Percentiles rank a stretch among this genome's conserved stretches.
These are phyloP conservation scores for Tulasnella sp. DNA, from an alignment of 768 basidiomycete genomes.

Conservation along the genomic window DNA sequence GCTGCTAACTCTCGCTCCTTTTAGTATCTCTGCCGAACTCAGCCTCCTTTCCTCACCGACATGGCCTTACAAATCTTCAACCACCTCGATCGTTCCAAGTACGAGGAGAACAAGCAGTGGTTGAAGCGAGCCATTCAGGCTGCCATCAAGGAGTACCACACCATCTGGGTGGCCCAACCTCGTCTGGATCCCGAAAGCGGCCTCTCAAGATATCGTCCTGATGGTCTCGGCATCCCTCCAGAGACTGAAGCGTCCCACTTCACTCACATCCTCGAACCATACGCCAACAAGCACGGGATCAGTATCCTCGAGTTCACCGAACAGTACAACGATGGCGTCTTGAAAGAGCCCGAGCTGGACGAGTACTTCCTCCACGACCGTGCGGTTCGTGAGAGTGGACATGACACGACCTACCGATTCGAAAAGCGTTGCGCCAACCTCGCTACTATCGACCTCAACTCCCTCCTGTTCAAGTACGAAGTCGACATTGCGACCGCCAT, in stretches of 20 bases:
- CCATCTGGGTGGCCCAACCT: conserved; percentile 92
- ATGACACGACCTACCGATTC: conserved; percentile 95
- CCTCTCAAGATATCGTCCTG: conserved; percentile 89
- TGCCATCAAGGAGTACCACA: conserved; percentile 98
- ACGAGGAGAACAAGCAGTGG: conserved; percentile 80
- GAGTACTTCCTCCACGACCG: conserved; percentile 98
- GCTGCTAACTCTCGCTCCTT: conserved; percentile 34
- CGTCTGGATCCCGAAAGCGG: conserved; percentile 93
- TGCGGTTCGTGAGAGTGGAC: conserved; percentile 91
- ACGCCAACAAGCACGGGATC: conserved; percentile 84
- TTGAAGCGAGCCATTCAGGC: conserved; percentile 94
- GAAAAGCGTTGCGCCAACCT: conserved; percentile 97
- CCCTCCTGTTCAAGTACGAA: conserved; percentile 97
- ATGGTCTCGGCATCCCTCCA: conserved; percentile 92
- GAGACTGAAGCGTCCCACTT: conserved; percentile 99
- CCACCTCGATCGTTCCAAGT: conserved; percentile 82
- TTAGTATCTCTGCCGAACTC: conserved; percentile 86
- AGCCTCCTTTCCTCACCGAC: conserved; percentile 98
- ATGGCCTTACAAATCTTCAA: conserved; percentile 98
- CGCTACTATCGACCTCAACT: conserved; percentile 92
- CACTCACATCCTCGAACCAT: conserved; percentile 95
- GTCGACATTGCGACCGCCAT: conserved; percentile 98
- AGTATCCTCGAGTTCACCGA: conserved; percentile 96
- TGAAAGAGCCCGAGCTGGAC: conserved; percentile 85
- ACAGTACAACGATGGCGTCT: conserved; percentile 80